Conservation (phyloP, 75 land plant species). For the Sequoia sempervirens region DNA sequence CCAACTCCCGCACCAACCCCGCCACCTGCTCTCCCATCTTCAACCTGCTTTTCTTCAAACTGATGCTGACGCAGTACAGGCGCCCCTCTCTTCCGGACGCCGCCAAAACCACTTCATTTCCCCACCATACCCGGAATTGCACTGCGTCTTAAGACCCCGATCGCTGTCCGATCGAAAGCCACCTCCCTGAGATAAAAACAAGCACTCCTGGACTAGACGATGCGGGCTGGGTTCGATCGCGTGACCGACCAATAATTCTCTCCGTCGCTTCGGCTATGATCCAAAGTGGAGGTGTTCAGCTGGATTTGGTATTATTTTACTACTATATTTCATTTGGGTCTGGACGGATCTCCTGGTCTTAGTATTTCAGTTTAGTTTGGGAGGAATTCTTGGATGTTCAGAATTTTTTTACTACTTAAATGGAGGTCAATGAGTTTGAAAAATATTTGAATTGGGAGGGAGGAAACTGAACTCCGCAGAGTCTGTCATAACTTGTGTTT, state of each 20-base stretch:
- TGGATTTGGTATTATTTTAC: not conserved
- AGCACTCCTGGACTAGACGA: not conserved
- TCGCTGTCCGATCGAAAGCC: not conserved
- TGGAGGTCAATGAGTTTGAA: not conserved
- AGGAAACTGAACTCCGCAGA: not conserved
- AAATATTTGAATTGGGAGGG: not conserved
- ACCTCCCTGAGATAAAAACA: not conserved
- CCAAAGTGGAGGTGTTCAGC: not conserved
- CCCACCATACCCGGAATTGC: not conserved
- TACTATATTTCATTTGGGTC: not conserved
- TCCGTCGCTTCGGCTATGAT: not conserved
- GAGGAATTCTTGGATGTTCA: not conserved
- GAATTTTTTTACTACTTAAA: not conserved
- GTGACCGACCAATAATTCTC: not conserved
- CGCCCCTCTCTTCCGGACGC: conserved; percentile 2
- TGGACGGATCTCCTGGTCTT: not conserved
- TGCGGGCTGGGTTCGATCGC: not conserved
- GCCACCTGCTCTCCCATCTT: conserved; percentile 26
- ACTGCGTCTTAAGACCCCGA: not conserved
- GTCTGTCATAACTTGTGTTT: not conserved
- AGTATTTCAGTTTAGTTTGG: not conserved
- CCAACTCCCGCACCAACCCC: conserved; percentile 80
- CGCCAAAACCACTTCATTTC: conserved; percentile 7
- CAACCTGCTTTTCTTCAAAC: not conserved
- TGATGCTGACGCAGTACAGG: not conserved